phyloP scores from a whole-genome alignment of 164 flowering plant genomes.

The Aristolochia contorta region DNA sequence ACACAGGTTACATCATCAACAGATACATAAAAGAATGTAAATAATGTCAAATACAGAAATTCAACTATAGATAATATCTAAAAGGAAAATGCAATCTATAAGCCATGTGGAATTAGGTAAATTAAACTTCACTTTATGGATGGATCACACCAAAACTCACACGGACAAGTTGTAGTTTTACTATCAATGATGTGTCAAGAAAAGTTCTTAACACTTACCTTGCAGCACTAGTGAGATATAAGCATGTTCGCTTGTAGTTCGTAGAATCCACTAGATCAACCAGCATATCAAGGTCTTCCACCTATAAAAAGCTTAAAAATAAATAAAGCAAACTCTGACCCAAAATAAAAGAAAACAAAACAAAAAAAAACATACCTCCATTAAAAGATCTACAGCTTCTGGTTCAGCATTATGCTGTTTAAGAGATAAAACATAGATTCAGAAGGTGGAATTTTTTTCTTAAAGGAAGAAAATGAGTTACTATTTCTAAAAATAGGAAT shows the following conservation, averaged over 20 bases:
- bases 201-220: slow-evolving; percentile 29
- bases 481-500: neutral
- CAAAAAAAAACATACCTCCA: slow-evolving; percentile 55
- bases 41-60: too few species aligned
- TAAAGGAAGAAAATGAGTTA: neutral
- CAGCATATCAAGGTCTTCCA: slow-evolving; percentile 86
- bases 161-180: neutral
- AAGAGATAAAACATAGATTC: slow-evolving; percentile 4
- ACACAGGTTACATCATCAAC: too few species aligned
- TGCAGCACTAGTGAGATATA: slow-evolving; percentile 77
- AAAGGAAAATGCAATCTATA: too few species aligned
- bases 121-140: neutral
- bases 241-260: slow-evolving; percentile 82
- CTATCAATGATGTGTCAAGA: neutral
- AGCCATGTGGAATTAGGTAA: neutral
- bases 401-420: slow-evolving; percentile 98
- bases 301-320: slow-evolving; percentile 27
- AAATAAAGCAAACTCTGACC: neutral
- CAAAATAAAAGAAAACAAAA: neutral
- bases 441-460: too few species aligned
- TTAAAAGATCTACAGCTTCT: slow-evolving; percentile 92
- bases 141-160: neutral
- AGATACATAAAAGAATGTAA: too few species aligned
- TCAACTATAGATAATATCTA: too few species aligned
- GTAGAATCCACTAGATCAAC: slow-evolving; percentile 70